Evolutionary conservation across 2,329 filamentous ascomycete genomes (phyloP), one percentile per base, ranked within the genome.

Genomic region (Beauveria asiatica): DNA sequence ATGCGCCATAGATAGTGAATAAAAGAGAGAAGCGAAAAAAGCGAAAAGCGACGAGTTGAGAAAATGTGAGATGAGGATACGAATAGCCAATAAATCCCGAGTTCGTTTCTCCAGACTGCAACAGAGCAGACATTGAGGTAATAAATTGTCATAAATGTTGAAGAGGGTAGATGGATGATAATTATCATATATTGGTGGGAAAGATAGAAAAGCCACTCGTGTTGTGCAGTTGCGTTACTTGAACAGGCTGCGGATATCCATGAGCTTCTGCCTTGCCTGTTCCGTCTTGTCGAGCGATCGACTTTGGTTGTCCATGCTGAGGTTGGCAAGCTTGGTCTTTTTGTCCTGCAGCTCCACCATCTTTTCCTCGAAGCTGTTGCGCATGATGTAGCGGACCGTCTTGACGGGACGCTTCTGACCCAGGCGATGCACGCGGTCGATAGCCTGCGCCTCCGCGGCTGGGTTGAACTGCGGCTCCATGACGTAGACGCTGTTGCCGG

Each of bases 381-480:
- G 80, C 91, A 97, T 97, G 67, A 97, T 88, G 72, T 90, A 97
- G 42, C 92, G 85, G 42, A 90, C 86, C 1, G 92, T 95, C n/a
- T 83, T 83, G 0, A 99, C 94, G 13, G 87, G 83, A n/a, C 94
- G 82, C 67, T 84, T 94, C 77, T 99, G 94, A 0, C 94, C 92
- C 1, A 97, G 78, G 19, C 92, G 86, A 72, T 96, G 92, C 6
- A 99, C 90, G 33, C 94, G 90, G 71, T 97, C 94, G 8, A 97
- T 83, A 2, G 94, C 94, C 74, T 99, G 94, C 5, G 92, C 90
- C 73, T 99, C 93, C 0, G 92, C 91, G 0, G 92, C 92, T 0
- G 94, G 94, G 69, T 99, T 99, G 77, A 93, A 99, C 70, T 97
- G 92, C 5, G 94, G 94, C 72, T 99, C 94, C 93, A 99, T 97